Percentiles rank a stretch among this genome's conserved stretches.
Conservation (phyloP, 768 basidiomycete species). For the Hysterangium stoloniferum region DNA sequence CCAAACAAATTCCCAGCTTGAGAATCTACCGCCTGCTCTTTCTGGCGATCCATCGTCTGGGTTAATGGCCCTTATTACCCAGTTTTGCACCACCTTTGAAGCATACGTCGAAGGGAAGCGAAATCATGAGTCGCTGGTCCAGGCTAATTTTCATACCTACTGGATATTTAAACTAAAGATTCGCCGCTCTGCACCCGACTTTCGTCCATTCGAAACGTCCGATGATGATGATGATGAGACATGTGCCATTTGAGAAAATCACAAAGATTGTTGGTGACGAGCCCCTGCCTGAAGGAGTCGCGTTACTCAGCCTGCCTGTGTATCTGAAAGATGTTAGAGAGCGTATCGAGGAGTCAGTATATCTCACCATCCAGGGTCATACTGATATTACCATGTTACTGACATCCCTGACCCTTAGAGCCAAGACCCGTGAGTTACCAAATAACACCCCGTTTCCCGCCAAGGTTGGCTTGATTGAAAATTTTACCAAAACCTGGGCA, state of each 20-base stretch:
- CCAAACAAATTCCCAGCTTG: slow-evolving; percentile 27
- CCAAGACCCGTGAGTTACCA: slow-evolving; percentile 32
- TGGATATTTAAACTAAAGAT: slow-evolving; percentile 27
- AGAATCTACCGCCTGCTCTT: slow-evolving; percentile 32
- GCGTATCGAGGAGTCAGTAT: background rate
- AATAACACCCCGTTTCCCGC: slow-evolving; percentile 31
- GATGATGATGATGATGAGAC: background rate
- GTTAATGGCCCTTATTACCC: slow-evolving; percentile 35
- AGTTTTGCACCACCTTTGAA: slow-evolving; percentile 36
- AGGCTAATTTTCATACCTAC: slow-evolving; percentile 28
- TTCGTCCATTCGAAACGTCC: slow-evolving; percentile 33
- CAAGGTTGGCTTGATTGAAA: slow-evolving; percentile 28
- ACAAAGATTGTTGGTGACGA: background rate
- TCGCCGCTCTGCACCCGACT: slow-evolving; percentile 34
- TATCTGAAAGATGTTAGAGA: background rate
- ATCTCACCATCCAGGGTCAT: background rate
- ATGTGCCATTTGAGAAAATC: background rate
- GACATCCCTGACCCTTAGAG: slow-evolving; percentile 18
- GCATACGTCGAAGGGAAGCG: slow-evolving; percentile 26
- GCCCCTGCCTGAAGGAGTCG: background rate
- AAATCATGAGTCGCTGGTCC: slow-evolving; percentile 30
- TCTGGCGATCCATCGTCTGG: slow-evolving; percentile 36
- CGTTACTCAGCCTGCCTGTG: background rate
- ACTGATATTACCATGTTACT: no score
- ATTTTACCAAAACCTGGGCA: slow-evolving; percentile 30